These are phyloP conservation scores for Amanita fuliginea DNA, from an alignment of 768 basidiomycete genomes.

Conservation along the genomic window DNA sequence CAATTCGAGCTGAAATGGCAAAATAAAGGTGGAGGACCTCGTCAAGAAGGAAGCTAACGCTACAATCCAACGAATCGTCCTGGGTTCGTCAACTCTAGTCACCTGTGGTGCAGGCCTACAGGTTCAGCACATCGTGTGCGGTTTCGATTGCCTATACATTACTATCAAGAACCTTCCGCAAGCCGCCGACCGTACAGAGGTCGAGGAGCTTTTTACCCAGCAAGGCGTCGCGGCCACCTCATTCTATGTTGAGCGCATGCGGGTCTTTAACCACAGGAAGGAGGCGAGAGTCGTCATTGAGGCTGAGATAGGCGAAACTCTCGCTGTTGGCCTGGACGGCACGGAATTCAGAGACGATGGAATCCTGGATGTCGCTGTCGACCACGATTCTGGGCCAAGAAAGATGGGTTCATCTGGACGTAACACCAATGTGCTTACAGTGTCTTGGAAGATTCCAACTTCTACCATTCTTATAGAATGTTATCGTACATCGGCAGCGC, in stretches of 20 bases:
- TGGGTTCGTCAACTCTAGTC: slow-evolving; percentile 31
- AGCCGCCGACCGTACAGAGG: slow-evolving; percentile 26
- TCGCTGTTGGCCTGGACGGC: slow-evolving; percentile 35
- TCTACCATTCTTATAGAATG: slow-evolving; percentile 20
- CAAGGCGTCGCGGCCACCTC: slow-evolving; percentile 29
- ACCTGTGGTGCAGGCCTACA: slow-evolving; percentile 39
- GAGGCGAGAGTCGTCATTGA: slow-evolving; percentile 36
- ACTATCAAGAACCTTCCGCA: slow-evolving; percentile 34
- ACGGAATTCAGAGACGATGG: slow-evolving; percentile 31
- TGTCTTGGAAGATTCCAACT: slow-evolving; percentile 43
- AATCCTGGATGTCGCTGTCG: slow-evolving; percentile 29
- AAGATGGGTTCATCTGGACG: slow-evolving; percentile 28
- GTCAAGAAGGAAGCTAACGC: slow-evolving; percentile 27
- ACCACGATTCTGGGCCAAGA: slow-evolving; percentile 24
- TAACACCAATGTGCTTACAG: slow-evolving; percentile 28
- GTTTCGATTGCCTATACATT: slow-evolving; percentile 42
- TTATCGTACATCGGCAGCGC: slow-evolving; percentile 23
- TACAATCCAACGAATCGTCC: slow-evolving; percentile 32
- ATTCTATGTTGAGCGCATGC: slow-evolving; percentile 23
- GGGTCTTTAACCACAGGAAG: slow-evolving; percentile 10
- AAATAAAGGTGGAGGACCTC: background rate
- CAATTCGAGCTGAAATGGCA: background rate
- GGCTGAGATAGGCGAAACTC: slow-evolving; percentile 25
- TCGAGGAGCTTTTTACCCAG: slow-evolving; percentile 29
- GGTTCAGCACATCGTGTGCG: slow-evolving; percentile 32